Percentiles rank a stretch among this genome's conserved stretches.
phyloP scores from a whole-genome alignment of 2,329 filamentous ascomycete genomes.

The Aureobasidium leucospermi region DNA sequence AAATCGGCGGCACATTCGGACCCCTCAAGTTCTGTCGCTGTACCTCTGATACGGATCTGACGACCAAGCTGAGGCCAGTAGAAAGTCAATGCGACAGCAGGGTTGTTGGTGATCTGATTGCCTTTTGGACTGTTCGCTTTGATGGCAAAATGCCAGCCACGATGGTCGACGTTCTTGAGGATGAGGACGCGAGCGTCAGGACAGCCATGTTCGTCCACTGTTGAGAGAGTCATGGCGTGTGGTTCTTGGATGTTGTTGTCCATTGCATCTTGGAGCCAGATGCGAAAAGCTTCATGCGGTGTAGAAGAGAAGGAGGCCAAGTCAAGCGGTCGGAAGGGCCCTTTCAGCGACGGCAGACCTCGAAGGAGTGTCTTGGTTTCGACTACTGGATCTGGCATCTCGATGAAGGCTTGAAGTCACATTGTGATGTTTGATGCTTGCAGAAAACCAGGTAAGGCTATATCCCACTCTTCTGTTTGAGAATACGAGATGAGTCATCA shows the following conservation, averaged over 20 bases:
- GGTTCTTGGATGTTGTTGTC: background rate
- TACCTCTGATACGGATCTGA: background rate
- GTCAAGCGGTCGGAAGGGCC: background rate
- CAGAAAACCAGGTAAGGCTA: background rate
- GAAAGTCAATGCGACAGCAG: constrained; percentile 1
- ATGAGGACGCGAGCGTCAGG: background rate
- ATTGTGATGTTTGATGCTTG: background rate
- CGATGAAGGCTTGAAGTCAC: too few species aligned
- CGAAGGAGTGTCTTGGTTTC: background rate
- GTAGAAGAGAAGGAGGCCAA: background rate
- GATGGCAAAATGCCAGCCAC: background rate
- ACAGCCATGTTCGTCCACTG: background rate
- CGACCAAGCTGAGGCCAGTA: background rate
- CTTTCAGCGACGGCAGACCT: background rate
- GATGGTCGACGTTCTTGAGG: background rate
- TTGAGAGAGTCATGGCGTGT: background rate
- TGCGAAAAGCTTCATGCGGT: background rate
- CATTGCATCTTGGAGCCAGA: background rate
- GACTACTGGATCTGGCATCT: background rate
- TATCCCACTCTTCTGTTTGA: background rate
- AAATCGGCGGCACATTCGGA: background rate
- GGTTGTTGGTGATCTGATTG: background rate
- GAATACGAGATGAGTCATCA: background rate
- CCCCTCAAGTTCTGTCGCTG: background rate
- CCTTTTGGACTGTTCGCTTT: background rate